These are phyloP conservation scores for Musa schizocarpa DNA, from an alignment of 176 grass and related monocot species.

Conservation along the genomic window DNA sequence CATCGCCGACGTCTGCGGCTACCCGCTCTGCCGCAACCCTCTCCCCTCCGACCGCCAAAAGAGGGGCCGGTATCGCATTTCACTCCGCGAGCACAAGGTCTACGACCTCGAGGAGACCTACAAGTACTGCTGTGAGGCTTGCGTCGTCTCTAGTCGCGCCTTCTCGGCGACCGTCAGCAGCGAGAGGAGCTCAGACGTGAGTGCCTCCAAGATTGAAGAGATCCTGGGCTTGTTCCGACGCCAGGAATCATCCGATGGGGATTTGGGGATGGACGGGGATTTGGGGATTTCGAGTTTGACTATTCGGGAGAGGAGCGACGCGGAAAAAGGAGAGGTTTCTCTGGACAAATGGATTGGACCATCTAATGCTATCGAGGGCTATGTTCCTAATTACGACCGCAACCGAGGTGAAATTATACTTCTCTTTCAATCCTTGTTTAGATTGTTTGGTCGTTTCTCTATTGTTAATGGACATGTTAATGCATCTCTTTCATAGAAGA, in stretches of 20 bases:
- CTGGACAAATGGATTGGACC: slow-evolving; percentile 73
- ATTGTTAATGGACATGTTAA: neutral
- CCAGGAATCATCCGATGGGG: slow-evolving; percentile 20
- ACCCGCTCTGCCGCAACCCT: slow-evolving; percentile 30
- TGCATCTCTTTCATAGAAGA: neutral
- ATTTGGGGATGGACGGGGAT: neutral
- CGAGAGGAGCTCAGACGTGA: slow-evolving; percentile 30
- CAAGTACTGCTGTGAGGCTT: slow-evolving; percentile 67
- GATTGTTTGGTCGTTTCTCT: neutral
- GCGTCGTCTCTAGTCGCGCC: slow-evolving; percentile 51
- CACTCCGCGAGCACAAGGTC: slow-evolving; percentile 80
- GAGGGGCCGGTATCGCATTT: slow-evolving; percentile 42
- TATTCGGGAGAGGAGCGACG: slow-evolving; percentile 48
- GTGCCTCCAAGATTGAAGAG: slow-evolving; percentile 20
- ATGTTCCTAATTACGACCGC: slow-evolving; percentile 38
- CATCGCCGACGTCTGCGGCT: slow-evolving; percentile 49
- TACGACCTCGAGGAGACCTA: slow-evolving; percentile 78
- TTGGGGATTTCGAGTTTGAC: slow-evolving; percentile 26
- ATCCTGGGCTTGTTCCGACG: slow-evolving; percentile 37
- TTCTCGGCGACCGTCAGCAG: slow-evolving; percentile 27
- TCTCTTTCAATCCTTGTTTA: neutral
- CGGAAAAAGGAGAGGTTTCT: slow-evolving; percentile 31
- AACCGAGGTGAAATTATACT: slow-evolving; percentile 13
- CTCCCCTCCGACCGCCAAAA: slow-evolving; percentile 17
- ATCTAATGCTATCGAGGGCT: slow-evolving; percentile 62